These are phyloP conservation scores for Stephania japonica DNA, from an alignment of 164 flowering plant species.

Conservation along the genomic window DNA sequence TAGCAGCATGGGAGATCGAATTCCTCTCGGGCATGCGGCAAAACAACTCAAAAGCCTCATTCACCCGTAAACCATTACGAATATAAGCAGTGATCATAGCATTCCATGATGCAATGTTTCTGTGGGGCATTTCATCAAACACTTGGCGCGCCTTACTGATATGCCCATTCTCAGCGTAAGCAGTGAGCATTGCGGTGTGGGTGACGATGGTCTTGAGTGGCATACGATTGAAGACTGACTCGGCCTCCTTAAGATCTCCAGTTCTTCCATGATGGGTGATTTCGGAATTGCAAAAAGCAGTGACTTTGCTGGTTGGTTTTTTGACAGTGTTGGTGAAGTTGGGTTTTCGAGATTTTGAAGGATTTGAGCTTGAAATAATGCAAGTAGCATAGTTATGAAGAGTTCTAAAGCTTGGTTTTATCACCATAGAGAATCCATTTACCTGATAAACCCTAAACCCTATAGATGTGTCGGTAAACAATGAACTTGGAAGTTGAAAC, in stretches of 20 bases:
- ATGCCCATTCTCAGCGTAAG: constrained; percentile 8
- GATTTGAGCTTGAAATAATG: constrained; percentile 2
- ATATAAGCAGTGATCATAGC: constrained; percentile 11
- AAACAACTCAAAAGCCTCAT: constrained; percentile 13
- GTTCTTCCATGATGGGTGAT: constrained; percentile 12
- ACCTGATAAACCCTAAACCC: too few relatives aligned
- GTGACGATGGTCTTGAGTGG: constrained; percentile 7
- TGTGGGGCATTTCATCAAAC: constrained; percentile 15
- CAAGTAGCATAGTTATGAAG: neutral
- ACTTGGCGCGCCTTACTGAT: neutral
- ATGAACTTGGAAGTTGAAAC: too few relatives aligned
- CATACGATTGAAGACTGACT: constrained; percentile 9
- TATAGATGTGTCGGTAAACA: too few relatives aligned
- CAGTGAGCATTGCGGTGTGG: constrained; percentile 14
- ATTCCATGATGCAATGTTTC: constrained; percentile 9
- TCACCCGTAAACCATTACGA: neutral
- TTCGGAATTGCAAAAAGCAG: constrained; percentile 8
- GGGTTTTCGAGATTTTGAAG: neutral
- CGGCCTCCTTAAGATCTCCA: constrained; percentile 6
- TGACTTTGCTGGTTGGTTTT: neutral
- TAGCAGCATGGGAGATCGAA: constrained; percentile 2
- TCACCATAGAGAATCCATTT: too few relatives aligned
- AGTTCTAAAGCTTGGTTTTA: too few relatives aligned
- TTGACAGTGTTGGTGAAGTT: constrained; percentile 2
- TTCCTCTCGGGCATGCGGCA: constrained; percentile 8